Percentiles rank a stretch among this genome's conserved stretches.
Conservation (phyloP, 2,329 filamentous ascomycete species). For the Cercospora zeae-maydis region DNA sequence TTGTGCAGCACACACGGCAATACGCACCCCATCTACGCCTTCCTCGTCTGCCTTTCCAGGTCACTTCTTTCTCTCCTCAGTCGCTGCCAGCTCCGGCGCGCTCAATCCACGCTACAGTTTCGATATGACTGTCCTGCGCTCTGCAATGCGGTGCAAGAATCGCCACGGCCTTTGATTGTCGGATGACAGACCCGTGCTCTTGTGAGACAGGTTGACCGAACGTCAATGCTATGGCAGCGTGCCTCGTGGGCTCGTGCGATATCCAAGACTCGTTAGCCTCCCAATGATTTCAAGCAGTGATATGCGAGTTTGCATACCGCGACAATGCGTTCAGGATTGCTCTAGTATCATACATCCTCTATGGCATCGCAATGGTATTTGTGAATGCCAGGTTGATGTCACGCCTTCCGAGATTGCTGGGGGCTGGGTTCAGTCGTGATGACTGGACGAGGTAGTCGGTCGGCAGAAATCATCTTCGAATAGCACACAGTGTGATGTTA, state of each 20-base stretch:
- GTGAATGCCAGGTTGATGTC: slow-evolving; percentile 7
- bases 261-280: background rate
- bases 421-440: slow-evolving; percentile 6
- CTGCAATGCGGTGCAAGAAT: background rate
- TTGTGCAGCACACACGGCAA: background rate
- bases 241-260: background rate
- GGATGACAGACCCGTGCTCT: slow-evolving; percentile 5
- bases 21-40: background rate
- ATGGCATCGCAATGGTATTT: slow-evolving; percentile 10
- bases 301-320: background rate
- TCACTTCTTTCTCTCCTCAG: background rate
- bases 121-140: background rate
- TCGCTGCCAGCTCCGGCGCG: background rate
- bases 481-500: too few relatives aligned
- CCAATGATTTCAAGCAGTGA: slow-evolving; percentile 4
- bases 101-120: background rate
- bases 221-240: background rate
- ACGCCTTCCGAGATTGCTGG: background rate
- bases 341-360: background rate
- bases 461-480: too few relatives aligned
- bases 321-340: background rate
- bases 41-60: background rate
- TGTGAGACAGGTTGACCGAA: background rate
- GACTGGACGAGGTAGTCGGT: too few relatives aligned
- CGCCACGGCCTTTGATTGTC: background rate